These are phyloP conservation scores for Alternaria angustiovoidea DNA, from an alignment of 2,329 filamentous ascomycete species.

Conservation along the genomic window DNA sequence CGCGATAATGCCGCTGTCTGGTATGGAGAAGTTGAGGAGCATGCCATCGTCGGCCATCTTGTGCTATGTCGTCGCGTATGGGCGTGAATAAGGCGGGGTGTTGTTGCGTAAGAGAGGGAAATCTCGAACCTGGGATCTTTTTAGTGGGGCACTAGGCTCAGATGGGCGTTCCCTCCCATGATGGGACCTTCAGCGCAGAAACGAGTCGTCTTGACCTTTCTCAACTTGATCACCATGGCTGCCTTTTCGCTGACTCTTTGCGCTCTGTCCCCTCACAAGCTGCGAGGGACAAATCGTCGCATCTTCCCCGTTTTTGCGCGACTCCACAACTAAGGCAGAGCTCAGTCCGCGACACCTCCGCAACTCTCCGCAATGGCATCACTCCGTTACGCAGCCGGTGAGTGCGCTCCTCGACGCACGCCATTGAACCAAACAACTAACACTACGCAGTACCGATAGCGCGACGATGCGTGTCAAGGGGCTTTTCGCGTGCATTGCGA, in stretches of 20 bases:
- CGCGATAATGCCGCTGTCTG: constrained; percentile 70
- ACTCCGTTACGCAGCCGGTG: constrained; percentile 31
- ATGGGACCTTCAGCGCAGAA: constrained; percentile 35
- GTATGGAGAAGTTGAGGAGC: constrained; percentile 88
- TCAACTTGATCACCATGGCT: constrained; percentile 28
- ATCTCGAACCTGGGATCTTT: constrained; percentile 27
- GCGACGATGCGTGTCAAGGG: constrained; percentile 6
- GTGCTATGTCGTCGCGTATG: constrained; percentile 7
- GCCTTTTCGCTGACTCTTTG: not conserved
- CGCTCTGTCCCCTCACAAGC: constrained; percentile 15
- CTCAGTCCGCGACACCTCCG: constrained; percentile 29
- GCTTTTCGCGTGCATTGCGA: constrained; percentile 6
- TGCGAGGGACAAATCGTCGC: constrained; percentile 1
- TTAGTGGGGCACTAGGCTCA: constrained; percentile 26
- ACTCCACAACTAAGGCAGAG: not conserved
- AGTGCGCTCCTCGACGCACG: not conserved
- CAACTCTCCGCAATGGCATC: constrained; percentile 37
- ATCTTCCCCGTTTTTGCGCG: not conserved
- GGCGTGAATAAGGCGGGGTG: constrained; percentile 12
- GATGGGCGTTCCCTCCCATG: constrained; percentile 11
- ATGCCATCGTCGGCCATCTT: constrained; percentile 93
- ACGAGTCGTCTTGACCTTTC: constrained; percentile 32
- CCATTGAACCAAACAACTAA: constrained; percentile 28
- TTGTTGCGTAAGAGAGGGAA: constrained; percentile 12
- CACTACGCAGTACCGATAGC: constrained; percentile 16